These are phyloP conservation scores for Physcia stellaris DNA, from an alignment of 495 filamentous ascomycete genomes.

Conservation along the genomic window DNA sequence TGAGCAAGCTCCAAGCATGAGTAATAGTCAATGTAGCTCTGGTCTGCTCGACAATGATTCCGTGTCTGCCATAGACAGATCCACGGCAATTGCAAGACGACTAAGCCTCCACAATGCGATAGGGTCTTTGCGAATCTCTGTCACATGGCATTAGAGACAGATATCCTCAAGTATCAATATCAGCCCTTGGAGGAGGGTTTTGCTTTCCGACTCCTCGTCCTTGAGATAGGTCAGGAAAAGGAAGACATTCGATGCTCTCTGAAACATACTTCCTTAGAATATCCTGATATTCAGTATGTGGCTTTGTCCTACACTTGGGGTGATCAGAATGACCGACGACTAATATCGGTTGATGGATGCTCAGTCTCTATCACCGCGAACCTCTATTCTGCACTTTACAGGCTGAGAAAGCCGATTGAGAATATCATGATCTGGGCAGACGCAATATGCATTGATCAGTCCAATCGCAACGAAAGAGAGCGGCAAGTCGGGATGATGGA, in stretches of 20 bases:
- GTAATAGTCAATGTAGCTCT: no score
- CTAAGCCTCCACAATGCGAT: neutral
- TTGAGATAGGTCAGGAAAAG: neutral
- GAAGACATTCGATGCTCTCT: neutral
- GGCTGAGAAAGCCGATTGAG: neutral
- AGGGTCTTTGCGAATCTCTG: no score
- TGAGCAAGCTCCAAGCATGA: no score
- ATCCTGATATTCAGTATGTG: neutral
- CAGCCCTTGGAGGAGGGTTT: neutral
- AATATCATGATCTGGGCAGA: neutral
- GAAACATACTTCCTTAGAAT: neutral
- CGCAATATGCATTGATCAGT: conserved; percentile 1
- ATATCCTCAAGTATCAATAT: neutral
- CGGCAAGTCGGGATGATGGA: conserved; percentile 1
- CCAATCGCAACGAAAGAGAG: neutral
- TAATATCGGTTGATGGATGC: neutral
- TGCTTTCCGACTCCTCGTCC: neutral
- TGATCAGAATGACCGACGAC: neutral
- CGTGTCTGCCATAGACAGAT: neutral
- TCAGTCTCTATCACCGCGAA: neutral
- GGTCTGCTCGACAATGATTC: no score
- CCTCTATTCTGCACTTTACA: neutral
- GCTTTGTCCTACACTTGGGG: conserved; percentile 5
- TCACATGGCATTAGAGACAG: neutral
- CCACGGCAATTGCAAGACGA: neutral